Conservation (phyloP, 2,329 filamentous ascomycete genomes). For the Colletotrichum scovillei region DNA sequence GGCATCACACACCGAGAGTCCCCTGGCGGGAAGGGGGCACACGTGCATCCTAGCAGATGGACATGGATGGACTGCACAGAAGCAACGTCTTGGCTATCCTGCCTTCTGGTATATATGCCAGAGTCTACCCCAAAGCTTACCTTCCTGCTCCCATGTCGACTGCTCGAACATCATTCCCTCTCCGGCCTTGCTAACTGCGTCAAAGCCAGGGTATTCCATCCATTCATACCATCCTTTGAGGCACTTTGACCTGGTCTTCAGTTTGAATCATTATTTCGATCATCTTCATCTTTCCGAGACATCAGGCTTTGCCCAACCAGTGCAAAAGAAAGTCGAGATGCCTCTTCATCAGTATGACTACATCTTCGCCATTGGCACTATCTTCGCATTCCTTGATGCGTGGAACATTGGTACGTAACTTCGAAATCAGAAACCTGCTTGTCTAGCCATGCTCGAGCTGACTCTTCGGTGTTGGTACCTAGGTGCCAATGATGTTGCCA, state of each 20-base stretch:
- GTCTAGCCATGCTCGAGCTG: not conserved
- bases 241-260: not conserved
- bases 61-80: not conserved
- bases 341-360: slow-evolving; percentile 68
- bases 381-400: slow-evolving; percentile 74
- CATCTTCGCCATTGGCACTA: slow-evolving; percentile 71
- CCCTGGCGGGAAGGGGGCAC: not conserved
- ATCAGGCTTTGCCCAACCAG: not conserved
- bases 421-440: not conserved
- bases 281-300: not conserved
- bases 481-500: slow-evolving; percentile 67
- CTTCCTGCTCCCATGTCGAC: slow-evolving; percentile 17
- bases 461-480: not conserved
- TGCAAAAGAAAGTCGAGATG: slow-evolving; percentile 18
- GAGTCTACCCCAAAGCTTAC: not conserved
- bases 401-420: slow-evolving; percentile 68
- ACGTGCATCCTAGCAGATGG: not conserved
- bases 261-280: slow-evolving; percentile 1
- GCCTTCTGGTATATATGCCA: slow-evolving; percentile 28
- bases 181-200: slow-evolving; percentile 21
- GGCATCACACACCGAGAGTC: not conserved
- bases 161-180: slow-evolving; percentile 25
- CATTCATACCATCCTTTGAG: not conserved
- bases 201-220: slow-evolving; percentile 20
- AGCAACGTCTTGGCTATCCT: not conserved